A percentile compares a stretch with the other conserved stretches of the same genome.
phyloP scores from a whole-genome alignment of 495 filamentous ascomycete species.

The Lasiosphaeria miniovina region DNA sequence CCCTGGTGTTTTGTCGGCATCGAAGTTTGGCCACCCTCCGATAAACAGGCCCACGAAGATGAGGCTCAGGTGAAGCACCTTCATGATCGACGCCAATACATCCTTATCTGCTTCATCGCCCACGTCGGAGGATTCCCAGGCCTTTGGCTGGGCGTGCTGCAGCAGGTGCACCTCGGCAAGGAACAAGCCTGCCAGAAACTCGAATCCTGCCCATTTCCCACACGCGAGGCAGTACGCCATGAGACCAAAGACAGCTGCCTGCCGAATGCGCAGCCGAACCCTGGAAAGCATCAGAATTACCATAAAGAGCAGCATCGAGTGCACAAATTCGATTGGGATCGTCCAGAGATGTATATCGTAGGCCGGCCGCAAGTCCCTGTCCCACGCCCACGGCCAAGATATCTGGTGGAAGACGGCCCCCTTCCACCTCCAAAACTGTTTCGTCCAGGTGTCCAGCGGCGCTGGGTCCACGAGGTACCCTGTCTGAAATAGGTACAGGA shows the following conservation, averaged over 20 bases:
- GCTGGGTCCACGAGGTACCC: slow-evolving; percentile 40
- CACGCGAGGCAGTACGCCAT: slow-evolving; percentile 56
- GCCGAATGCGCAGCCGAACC: slow-evolving; percentile 43
- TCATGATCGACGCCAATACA: slow-evolving; percentile 5
- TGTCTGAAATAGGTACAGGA: slow-evolving; percentile 52
- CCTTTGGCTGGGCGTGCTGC: slow-evolving; percentile 20
- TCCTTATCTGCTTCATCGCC: background rate
- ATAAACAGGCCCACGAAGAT: slow-evolving; percentile 41
- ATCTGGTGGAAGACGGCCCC: slow-evolving; percentile 46
- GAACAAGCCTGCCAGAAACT: slow-evolving; percentile 58
- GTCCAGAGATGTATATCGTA: slow-evolving; percentile 67
- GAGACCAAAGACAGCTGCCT: slow-evolving; percentile 42
- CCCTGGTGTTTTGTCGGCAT: slow-evolving; percentile 36
- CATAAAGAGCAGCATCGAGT: slow-evolving; percentile 62
- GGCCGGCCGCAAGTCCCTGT: slow-evolving; percentile 47
- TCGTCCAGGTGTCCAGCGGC: slow-evolving; percentile 32
- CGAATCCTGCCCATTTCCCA: slow-evolving; percentile 57
- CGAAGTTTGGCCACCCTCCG: slow-evolving; percentile 42
- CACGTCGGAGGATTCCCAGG: slow-evolving; percentile 16
- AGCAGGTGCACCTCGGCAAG: slow-evolving; percentile 56
- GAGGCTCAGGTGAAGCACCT: slow-evolving; percentile 25
- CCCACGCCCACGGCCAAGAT: slow-evolving; percentile 54
- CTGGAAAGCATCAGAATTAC: slow-evolving; percentile 54
- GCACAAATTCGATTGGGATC: slow-evolving; percentile 63
- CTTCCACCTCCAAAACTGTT: slow-evolving; percentile 50